phyloP scores from a whole-genome alignment of 164 flowering plant species.

The Akebia trifoliata region DNA sequence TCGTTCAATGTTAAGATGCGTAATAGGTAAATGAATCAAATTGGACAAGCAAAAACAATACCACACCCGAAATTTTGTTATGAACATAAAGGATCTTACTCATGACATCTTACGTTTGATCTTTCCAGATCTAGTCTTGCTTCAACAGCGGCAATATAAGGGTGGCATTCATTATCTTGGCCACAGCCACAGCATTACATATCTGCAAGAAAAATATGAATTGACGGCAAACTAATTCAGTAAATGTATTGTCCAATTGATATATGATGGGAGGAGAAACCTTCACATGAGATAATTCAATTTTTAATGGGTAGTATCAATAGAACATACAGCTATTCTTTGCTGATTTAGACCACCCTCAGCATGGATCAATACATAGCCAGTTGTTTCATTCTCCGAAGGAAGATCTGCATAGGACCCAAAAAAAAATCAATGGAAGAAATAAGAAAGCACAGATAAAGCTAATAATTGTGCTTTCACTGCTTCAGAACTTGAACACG shows the following conservation, averaged over 20 bases:
- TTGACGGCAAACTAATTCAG: neutral
- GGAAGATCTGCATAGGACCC: constrained; percentile 61
- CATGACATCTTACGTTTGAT: constrained; percentile 76
- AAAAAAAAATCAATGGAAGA: neutral
- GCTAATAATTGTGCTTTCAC: neutral
- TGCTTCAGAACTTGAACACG: no score
- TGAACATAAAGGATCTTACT: neutral
- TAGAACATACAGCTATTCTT: constrained; percentile 79
- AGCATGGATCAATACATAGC: constrained; percentile 93
- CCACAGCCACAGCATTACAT: constrained; percentile 98
- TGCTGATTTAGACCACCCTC: constrained; percentile 99
- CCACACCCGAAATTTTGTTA: neutral
- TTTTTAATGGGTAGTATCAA: no score
- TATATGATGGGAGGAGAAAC: neutral
- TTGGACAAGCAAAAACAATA: neutral
- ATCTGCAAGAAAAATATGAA: constrained; percentile 50
- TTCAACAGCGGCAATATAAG: constrained; percentile 94
- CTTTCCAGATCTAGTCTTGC: constrained; percentile 99
- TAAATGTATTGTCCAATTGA: neutral
- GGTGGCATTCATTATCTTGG: constrained; percentile 96
- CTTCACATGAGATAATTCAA: no score
- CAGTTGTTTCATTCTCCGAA: constrained; percentile 85
- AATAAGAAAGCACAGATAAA: neutral
- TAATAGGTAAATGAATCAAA: no score
- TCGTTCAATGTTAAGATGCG: no score